Evolutionary conservation across 768 basidiomycete species (phyloP), one percentile per base, ranked within the genome.

Genomic region (Termitomyces sp.): DNA sequence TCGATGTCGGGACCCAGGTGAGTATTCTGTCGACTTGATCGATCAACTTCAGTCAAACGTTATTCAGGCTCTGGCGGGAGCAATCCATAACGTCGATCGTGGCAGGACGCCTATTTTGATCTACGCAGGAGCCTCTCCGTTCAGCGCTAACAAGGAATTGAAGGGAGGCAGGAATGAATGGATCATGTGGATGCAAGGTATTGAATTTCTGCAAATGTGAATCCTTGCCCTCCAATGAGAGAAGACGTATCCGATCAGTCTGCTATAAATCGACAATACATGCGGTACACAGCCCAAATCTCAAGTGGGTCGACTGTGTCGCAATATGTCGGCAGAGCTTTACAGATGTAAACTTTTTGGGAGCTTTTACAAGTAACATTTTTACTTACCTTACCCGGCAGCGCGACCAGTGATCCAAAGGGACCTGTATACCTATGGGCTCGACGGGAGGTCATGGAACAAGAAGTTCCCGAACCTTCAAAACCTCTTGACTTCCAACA

Each of bases 381-480:
- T 7, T 27, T 22, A 36, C 40, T 58, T 10, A 57, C 52, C 15
- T 56, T 50, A 39, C 42, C 29, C 9, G 31, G 20, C 41, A 88
- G 86, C 58, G 86, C 88, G 5, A 80, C 69, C n/a, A 86, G 84
- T 50, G 79, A 83, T 27, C 88, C 88, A 0, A 83, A 80, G 63
- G 87, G 88, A 0, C 88, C 88, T 0, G 85, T 86, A 1, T 89
- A 90, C 64, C 72, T 88, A 7, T 89, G 85, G 84, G 85, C 79
- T 12, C 76, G 85, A 15, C 76, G 88, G n/a, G 88, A 89, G 63
- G 76, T 78, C 0, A 83, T 83, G 74, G 87, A 89, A 60, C 77
- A 86, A 64, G 81, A 85, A 62, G 66, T 88, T 0, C 73, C 80
- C 20, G 56, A 69, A 4, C 57, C 67, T 5, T 53, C 67, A 2